These are phyloP conservation scores for Kurtzmaniella fragi DNA, from an alignment of 805 yeast genomes.

Conservation along the genomic window DNA sequence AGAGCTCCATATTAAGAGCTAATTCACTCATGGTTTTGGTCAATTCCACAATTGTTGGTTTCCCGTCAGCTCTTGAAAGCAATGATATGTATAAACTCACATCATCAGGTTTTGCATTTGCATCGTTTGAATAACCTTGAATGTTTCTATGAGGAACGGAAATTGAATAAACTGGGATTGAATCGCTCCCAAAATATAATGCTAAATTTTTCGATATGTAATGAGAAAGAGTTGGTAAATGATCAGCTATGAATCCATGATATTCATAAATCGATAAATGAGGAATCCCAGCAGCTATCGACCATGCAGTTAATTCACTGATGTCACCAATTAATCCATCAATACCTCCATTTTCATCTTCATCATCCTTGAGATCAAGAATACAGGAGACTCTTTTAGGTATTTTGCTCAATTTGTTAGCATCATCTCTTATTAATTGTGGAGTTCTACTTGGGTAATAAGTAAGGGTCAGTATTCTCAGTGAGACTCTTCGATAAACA, in stretches of 20 bases:
- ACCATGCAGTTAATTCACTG: constrained; percentile 81
- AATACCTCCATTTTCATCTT: constrained; percentile 85
- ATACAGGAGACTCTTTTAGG: constrained; percentile 77
- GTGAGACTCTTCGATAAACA: constrained; percentile 45
- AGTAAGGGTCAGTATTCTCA: constrained; percentile 56
- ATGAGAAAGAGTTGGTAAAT: constrained; percentile 47
- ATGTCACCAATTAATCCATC: constrained; percentile 75
- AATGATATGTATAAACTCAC: constrained; percentile 61
- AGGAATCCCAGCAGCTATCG: constrained; percentile 80
- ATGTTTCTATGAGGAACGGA: constrained; percentile 64
- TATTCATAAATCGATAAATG: constrained; percentile 72
- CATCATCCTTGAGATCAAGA: constrained; percentile 66
- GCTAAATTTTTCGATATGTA: constrained; percentile 56
- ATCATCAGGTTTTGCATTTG: constrained; percentile 22
- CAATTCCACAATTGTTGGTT: constrained; percentile 82
- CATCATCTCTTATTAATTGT: constrained; percentile 80
- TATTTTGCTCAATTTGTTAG: constrained; percentile 62
- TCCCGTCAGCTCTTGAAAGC: constrained; percentile 76
- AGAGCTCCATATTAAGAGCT: constrained; percentile 55
- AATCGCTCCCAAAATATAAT: constrained; percentile 68
- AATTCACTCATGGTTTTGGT: constrained; percentile 82
- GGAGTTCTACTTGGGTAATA: constrained; percentile 74
- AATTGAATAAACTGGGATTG: constrained; percentile 57
- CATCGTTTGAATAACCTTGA: constrained; percentile 36
- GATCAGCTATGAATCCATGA: constrained; percentile 59